Evolutionary conservation across 2,329 filamentous ascomycete species (phyloP).

Genomic region (Zarea fungicola): DNA sequence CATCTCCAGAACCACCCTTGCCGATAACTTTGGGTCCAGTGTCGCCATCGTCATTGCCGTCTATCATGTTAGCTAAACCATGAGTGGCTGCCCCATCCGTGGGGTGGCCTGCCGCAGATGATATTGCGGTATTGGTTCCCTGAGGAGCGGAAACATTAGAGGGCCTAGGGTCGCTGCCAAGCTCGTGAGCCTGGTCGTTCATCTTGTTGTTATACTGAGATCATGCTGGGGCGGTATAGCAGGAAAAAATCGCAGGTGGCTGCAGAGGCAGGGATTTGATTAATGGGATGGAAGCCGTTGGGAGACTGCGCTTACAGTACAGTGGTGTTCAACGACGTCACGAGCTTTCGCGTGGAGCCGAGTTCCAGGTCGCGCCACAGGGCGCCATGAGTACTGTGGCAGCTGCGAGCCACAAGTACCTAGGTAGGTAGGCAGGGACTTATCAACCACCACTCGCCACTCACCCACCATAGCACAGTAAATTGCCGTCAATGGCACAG

Average conservation of each 20-base stretch:
- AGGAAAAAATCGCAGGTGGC: not conserved
- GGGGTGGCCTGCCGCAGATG: not conserved
- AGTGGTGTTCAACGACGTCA: slow-evolving; percentile 23
- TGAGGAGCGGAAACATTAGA: slow-evolving; percentile 1
- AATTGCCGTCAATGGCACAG: not conserved
- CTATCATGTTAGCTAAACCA: no score
- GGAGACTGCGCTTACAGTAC: slow-evolving; percentile 3
- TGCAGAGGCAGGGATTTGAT: not conserved
- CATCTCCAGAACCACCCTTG: no score
- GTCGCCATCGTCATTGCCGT: no score
- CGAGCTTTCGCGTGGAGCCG: slow-evolving; percentile 14
- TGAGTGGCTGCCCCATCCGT: not conserved
- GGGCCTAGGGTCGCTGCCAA: slow-evolving; percentile 10
- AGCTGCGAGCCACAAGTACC: slow-evolving; percentile 8
- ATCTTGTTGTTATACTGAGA: slow-evolving; percentile 6
- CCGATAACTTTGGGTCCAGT: no score
- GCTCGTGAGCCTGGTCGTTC: slow-evolving; percentile 14
- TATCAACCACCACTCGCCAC: no score
- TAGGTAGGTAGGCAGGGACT: no score
- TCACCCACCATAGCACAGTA: not conserved
- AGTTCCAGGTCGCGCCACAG: slow-evolving; percentile 5
- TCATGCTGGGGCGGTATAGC: not conserved
- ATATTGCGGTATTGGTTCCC: not conserved
- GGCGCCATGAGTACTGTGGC: no score
- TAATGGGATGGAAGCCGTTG: not conserved